Evolutionary conservation across 495 filamentous ascomycete genomes (phyloP).

Genomic region (Trichoderma virens): DNA sequence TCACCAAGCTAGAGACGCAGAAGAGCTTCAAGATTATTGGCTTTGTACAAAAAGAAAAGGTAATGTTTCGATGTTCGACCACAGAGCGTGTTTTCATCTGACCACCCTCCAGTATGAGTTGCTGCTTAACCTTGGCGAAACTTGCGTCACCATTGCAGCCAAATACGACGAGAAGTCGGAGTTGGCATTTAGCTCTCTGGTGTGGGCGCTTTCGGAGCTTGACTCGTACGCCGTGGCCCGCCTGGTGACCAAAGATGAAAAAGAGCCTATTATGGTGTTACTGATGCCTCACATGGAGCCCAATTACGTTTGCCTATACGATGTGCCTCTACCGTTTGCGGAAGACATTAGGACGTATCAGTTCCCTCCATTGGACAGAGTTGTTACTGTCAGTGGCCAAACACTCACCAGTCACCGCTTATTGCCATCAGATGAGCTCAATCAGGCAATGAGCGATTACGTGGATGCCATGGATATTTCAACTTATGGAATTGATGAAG

Average conservation of each 20-base stretch:
- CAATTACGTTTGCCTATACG: conserved; percentile 81
- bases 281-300: conserved; percentile 73
- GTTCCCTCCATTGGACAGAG: conserved; percentile 84
- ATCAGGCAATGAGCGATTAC: conserved; percentile 77
- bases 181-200: conserved; percentile 81
- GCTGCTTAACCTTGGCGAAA: conserved; percentile 75
- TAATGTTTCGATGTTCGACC: conserved; percentile 26
- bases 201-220: conserved; percentile 77
- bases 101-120: conserved; percentile 59
- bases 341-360: conserved; percentile 85
- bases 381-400: conserved; percentile 86
- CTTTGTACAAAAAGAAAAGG: conserved; percentile 68
- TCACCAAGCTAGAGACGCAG: conserved; percentile 71
- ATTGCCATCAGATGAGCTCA: conserved; percentile 67
- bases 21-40: conserved; percentile 74
- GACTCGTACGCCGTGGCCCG: conserved; percentile 84
- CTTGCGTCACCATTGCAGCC: conserved; percentile 64
- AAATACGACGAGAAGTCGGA: conserved; percentile 65
- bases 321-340: conserved; percentile 86
- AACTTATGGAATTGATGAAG: conserved; percentile 47
- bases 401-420: conserved; percentile 76
- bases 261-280: conserved; percentile 68
- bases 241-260: conserved; percentile 72
- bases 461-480: conserved; percentile 92
- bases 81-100: conserved; percentile 10